phyloP scores from a whole-genome alignment of 495 filamentous ascomycete genomes.

The Penicillium egyptiacum region DNA sequence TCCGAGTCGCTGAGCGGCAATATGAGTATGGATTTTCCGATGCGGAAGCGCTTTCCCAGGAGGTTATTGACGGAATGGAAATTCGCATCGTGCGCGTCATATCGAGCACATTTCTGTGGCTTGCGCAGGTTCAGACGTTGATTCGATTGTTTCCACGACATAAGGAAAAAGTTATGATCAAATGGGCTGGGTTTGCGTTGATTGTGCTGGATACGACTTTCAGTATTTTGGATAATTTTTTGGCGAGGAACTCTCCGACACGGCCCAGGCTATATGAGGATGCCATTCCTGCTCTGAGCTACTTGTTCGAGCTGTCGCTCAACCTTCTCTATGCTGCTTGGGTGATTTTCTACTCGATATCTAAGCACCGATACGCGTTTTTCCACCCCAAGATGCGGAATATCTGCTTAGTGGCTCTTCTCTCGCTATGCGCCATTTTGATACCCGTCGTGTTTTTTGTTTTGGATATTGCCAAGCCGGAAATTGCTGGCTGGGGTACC shows the following conservation, averaged over 20 bases:
- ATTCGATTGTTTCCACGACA: slow-evolving; percentile 95
- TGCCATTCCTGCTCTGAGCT: slow-evolving; percentile 88
- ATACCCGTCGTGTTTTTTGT: slow-evolving; percentile 96
- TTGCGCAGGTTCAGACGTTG: slow-evolving; percentile 94
- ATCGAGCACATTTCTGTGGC: slow-evolving; percentile 93
- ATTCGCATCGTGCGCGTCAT: slow-evolving; percentile 87
- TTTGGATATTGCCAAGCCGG: slow-evolving; percentile 82
- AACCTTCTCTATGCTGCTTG: slow-evolving; percentile 90
- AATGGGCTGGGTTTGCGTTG: slow-evolving; percentile 93
- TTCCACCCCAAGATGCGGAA: slow-evolving; percentile 92
- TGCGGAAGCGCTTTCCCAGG: slow-evolving; percentile 65
- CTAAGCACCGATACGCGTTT: slow-evolving; percentile 90
- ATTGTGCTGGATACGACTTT: slow-evolving; percentile 90
- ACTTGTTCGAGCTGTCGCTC: slow-evolving; percentile 87
- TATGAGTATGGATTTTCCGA: slow-evolving; percentile 73
- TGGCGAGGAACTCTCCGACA: slow-evolving; percentile 54
- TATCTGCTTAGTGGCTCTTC: slow-evolving; percentile 77
- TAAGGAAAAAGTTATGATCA: slow-evolving; percentile 96
- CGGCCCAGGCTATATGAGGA: slow-evolving; percentile 75
- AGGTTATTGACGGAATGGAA: slow-evolving; percentile 78
- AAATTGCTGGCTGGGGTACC: slow-evolving; percentile 92
- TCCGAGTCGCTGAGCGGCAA: slow-evolving; percentile 74
- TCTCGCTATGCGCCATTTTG: slow-evolving; percentile 77
- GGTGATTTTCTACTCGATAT: slow-evolving; percentile 92
- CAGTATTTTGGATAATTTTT: slow-evolving; percentile 82